phyloP scores from a whole-genome alignment of 2,329 filamentous ascomycete genomes.

The Remersonia thermophila region DNA sequence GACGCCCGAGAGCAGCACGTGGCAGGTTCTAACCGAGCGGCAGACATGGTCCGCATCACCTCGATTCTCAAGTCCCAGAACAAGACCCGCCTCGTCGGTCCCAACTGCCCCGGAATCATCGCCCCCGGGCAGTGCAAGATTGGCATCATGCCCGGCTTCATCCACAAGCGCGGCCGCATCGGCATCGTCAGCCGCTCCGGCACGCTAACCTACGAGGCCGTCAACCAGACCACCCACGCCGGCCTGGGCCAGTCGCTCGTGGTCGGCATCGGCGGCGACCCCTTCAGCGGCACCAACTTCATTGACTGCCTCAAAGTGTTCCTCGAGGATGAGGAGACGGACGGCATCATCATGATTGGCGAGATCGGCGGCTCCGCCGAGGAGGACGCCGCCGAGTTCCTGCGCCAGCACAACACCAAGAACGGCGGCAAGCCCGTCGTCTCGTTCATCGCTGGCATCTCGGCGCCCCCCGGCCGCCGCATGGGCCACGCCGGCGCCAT shows the following conservation, averaged over 20 bases:
- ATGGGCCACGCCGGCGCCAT: conserved; percentile 99
- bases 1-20: conserved; percentile 6
- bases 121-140: conserved; percentile 96
- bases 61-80: conserved; percentile 93
- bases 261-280: conserved; percentile 95
- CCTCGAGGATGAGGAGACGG: conserved; percentile 88
- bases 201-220: conserved; percentile 97
- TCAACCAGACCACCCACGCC: conserved; percentile 97
- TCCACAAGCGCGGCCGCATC: conserved; percentile 98
- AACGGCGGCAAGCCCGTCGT: conserved; percentile 85
- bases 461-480: conserved; percentile 84
- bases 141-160: conserved; percentile 99
- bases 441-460: conserved; percentile 97
- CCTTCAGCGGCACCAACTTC: conserved; percentile 98
- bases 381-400: conserved; percentile 95
- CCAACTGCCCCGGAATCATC: conserved; percentile 98
- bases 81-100: conserved; percentile 93
- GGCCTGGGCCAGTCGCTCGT: conserved; percentile 96
- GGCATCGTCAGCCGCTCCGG: conserved; percentile 97
- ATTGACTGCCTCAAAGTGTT: conserved; percentile 98
- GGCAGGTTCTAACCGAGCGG: conserved; percentile 9
- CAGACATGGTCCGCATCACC: conserved; percentile 98
- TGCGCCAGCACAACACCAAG: conserved; percentile 80
- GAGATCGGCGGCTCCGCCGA: conserved; percentile 96
- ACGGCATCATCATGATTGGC: conserved; percentile 99